phyloP scores from a whole-genome alignment of 106 monocot genomes.

The Dactylorhiza incarnata region DNA sequence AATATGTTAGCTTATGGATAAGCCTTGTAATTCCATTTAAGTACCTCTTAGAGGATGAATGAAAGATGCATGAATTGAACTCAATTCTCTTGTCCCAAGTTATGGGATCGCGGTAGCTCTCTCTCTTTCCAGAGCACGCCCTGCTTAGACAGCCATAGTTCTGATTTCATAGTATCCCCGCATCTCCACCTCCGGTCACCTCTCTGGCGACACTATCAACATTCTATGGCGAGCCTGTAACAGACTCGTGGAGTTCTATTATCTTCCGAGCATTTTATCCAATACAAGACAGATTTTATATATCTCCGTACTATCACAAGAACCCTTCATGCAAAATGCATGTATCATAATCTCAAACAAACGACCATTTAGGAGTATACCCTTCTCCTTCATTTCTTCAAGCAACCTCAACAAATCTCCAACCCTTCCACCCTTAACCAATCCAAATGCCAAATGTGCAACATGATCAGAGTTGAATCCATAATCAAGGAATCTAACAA shows the following conservation, averaged over 20 bases:
- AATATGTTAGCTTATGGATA: too few relatives aligned
- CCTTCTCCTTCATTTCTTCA: slow-evolving; percentile 22
- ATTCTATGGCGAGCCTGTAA: background rate
- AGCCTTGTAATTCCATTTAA: too few relatives aligned
- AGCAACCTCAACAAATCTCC: slow-evolving; percentile 11
- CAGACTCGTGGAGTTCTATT: background rate
- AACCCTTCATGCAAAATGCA: slow-evolving; percentile 33
- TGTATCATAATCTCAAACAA: slow-evolving; percentile 23
- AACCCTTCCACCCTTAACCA: slow-evolving; percentile 21
- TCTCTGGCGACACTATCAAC: too few relatives aligned
- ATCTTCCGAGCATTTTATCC: slow-evolving; percentile 24
- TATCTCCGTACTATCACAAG: slow-evolving; percentile 21
- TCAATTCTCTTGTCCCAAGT: too few relatives aligned
- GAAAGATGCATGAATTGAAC: too few relatives aligned
- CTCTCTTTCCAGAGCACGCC: too few relatives aligned
- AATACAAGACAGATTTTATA: slow-evolving; percentile 27
- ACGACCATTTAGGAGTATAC: slow-evolving; percentile 15
- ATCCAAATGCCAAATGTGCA: slow-evolving; percentile 28
- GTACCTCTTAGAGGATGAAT: too few relatives aligned
- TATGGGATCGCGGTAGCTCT: too few relatives aligned
- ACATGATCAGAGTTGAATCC: slow-evolving; percentile 25
- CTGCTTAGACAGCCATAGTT: too few relatives aligned
- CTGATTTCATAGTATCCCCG: too few relatives aligned
- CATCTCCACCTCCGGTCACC: too few relatives aligned
- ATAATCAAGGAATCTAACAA: slow-evolving; percentile 20